Conservation (phyloP, 148 eudicot species). For the Hydrangea macrophylla region DNA sequence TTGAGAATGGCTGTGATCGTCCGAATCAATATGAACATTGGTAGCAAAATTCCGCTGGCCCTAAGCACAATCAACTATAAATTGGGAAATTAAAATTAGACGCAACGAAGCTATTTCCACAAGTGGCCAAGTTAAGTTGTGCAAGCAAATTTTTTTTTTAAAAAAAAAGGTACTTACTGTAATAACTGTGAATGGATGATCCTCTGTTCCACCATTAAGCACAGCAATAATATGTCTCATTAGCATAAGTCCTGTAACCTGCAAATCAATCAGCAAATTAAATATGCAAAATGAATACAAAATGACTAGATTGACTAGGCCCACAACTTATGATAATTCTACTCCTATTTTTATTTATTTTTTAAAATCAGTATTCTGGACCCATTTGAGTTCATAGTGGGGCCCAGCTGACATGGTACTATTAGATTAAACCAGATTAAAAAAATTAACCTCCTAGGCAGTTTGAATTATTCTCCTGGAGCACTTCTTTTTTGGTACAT, state of each 20-base stretch:
- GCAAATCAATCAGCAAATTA: slow-evolving; percentile 16
- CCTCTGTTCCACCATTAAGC: slow-evolving; percentile 36
- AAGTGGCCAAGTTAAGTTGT: background rate
- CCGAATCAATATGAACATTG: slow-evolving; percentile 64
- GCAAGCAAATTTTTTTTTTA: no score
- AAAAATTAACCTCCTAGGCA: no score
- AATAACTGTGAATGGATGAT: slow-evolving; percentile 59
- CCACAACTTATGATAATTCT: no score
- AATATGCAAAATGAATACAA: no score
- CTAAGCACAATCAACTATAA: slow-evolving; percentile 60
- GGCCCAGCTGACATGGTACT: no score
- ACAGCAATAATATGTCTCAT: slow-evolving; percentile 49
- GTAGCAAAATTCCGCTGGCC: slow-evolving; percentile 61
- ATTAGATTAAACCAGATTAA: no score
- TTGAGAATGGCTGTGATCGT: slow-evolving; percentile 44
- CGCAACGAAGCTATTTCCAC: background rate
- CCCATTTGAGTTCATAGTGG: no score
- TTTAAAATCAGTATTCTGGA: no score
- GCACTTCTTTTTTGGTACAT: no score
- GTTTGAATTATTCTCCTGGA: background rate
- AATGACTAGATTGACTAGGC: no score
- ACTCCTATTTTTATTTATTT: no score
- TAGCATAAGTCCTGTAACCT: slow-evolving; percentile 60
- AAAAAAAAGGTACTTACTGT: slow-evolving; percentile 44
- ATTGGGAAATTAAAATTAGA: no score